Base-by-base conservation (phyloP, 495 filamentous ascomycete genomes). In the Aspergillus incahuasiensis region DNA sequence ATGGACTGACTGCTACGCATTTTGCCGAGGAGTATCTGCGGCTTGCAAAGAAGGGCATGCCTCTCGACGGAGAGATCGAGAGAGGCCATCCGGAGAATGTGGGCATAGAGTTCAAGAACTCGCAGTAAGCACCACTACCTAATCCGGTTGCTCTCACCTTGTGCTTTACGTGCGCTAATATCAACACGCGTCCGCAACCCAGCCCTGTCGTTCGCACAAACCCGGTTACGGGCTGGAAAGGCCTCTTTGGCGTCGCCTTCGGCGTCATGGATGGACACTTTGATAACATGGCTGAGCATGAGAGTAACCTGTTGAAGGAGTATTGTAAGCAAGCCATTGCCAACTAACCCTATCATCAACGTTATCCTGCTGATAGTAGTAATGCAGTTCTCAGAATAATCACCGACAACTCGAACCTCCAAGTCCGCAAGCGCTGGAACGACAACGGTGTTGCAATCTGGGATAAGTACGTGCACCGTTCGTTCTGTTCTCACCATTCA, bases 141-240 rank as follows among this genome's bases (percentile, higher is more conserved):
- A n/a, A n/a, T 49, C 25, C 53, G 28, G 5, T 30, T 9, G 28
- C 28, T 30, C 28, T 5, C 9, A 30, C 9, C 5, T 9, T 30
- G 9, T n/a, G 28, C 28, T 9, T 30, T 9, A 30, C 5, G 9
- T 30, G 28, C 9, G 28, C 28, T 30, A 30, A 30, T 5, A 30
- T 30, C 5, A n/a, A n/a, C n/a, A n/a, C n/a, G n/a, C n/a, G n/a
- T n/a, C 28, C 28, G 9, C 28, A 5, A 5, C 5, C 9, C 9
- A 30, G 28, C 65, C 83, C 85, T 0, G 58, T 89, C 7, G 68
- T 90, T 16, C 82, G 88, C 18, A 90, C 87, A 7, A 87, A 90
- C 67, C 86, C 88, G 0, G 81, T 90, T 0, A 89, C 87, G 0
- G 87, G 86, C 3, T 90, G 87, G 87, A 89, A 88, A 71, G 75